A percentile compares a stretch with the other conserved stretches of the same genome.
These are phyloP conservation scores for Aspergillus steynii DNA, from an alignment of 495 filamentous ascomycete genomes.

Conservation along the genomic window DNA sequence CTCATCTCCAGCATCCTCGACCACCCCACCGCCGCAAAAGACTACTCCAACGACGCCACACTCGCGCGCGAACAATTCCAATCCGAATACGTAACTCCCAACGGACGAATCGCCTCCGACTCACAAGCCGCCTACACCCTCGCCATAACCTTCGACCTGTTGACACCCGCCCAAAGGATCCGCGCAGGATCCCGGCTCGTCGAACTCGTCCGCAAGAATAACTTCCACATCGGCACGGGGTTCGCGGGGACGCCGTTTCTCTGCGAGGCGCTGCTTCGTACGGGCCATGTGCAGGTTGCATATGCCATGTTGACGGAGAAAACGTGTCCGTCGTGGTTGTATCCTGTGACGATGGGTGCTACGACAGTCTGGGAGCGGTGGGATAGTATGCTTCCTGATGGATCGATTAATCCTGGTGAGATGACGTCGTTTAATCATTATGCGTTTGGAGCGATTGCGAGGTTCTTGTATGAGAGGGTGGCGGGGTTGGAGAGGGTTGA, in stretches of 20 bases:
- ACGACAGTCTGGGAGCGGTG: constrained; percentile 60
- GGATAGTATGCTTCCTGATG: constrained; percentile 53
- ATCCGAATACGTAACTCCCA: constrained; percentile 38
- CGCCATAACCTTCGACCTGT: constrained; percentile 45
- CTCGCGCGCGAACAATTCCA: constrained; percentile 37
- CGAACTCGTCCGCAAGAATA: constrained; percentile 5
- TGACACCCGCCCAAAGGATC: constrained; percentile 4
- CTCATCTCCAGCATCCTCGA: constrained; percentile 6
- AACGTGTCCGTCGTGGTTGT: constrained; percentile 50
- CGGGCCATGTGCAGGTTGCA: constrained; percentile 26
- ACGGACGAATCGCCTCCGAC: constrained; percentile 40
- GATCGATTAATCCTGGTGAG: constrained; percentile 47
- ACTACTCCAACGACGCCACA: constrained; percentile 20
- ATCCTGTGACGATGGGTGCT: constrained; percentile 49
- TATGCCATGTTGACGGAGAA: constrained; percentile 42
- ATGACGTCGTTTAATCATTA: constrained; percentile 63
- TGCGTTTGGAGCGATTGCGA: constrained; percentile 42
- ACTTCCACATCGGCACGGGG: constrained; percentile 46
- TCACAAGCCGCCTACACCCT: constrained; percentile 51
- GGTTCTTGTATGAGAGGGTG: constrained; percentile 30
- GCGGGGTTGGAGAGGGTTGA: constrained; percentile 17
- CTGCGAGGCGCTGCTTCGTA: constrained; percentile 39
- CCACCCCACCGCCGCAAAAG: not conserved
- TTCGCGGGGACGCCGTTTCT: constrained; percentile 56
- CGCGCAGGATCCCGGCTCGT: not conserved